Conservation (phyloP, 805 yeast species). For the Pichia ethanolica region DNA sequence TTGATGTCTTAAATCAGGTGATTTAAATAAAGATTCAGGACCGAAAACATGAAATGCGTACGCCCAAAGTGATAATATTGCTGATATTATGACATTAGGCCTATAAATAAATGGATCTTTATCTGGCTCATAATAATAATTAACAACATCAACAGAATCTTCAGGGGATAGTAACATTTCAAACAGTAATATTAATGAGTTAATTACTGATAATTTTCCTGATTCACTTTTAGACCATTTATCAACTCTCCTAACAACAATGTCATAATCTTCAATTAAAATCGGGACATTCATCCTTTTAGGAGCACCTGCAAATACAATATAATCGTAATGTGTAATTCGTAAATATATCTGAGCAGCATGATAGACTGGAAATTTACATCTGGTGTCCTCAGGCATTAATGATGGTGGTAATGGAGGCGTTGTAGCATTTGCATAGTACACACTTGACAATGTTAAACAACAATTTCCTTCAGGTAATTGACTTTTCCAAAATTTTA, state of each 20-base stretch:
- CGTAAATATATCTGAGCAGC: conserved; percentile 58
- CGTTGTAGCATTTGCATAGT: conserved; percentile 7
- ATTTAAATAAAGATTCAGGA: conserved; percentile 36
- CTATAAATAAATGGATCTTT: conserved; percentile 26
- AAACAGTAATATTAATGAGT: conserved; percentile 48
- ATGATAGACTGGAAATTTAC: conserved; percentile 59
- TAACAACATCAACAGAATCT: conserved; percentile 21
- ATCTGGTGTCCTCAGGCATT: conserved; percentile 29
- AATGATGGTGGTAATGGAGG: conserved; percentile 8
- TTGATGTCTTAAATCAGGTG: conserved; percentile 5
- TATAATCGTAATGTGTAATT: conserved; percentile 64
- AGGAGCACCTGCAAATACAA: conserved; percentile 72
- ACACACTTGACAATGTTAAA: conserved; percentile 12
- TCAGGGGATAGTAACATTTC: conserved; percentile 42
- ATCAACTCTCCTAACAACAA: conserved; percentile 38
- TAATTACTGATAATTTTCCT: conserved; percentile 45
- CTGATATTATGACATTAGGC: conserved; percentile 31
- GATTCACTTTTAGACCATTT: conserved; percentile 38
- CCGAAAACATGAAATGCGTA: conserved; percentile 40
- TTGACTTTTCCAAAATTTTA: conserved; percentile 53
- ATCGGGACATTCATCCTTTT: conserved; percentile 61
- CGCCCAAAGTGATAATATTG: conserved; percentile 39
- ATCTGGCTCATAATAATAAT: conserved; percentile 29
- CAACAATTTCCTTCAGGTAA: conserved; percentile 18
- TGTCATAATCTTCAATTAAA: conserved; percentile 42